Conservation (phyloP, 345 rosid species). For the Cardamine chenopodiifolia region DNA sequence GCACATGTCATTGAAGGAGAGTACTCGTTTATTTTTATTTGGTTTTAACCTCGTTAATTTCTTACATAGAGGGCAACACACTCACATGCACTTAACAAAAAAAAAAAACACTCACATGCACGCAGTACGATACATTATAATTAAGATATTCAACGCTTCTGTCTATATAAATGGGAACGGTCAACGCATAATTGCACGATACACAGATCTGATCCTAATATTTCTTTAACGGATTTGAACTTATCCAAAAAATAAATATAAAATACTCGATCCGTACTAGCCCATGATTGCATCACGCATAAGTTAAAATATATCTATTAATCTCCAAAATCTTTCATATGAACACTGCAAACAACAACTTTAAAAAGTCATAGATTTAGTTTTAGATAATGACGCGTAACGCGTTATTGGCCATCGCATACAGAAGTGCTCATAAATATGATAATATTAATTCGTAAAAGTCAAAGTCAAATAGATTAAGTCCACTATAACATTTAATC, state of each 20-base stretch:
- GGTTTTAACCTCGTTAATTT: neutral
- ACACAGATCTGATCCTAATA: neutral
- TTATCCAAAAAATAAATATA: neutral
- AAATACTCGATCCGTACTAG: neutral
- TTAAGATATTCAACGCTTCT: neutral
- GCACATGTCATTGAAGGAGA: too few relatives aligned
- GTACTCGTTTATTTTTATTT: too few relatives aligned
- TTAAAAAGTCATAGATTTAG: neutral
- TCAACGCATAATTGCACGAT: neutral
- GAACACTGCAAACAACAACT: neutral
- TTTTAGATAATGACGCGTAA: neutral
- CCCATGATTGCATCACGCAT: neutral
- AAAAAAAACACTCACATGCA: neutral
- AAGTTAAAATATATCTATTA: neutral
- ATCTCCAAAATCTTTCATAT: neutral
- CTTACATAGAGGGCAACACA: neutral
- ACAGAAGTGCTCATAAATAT: neutral
- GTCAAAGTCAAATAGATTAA: conserved; percentile 16
- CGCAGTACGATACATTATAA: neutral
- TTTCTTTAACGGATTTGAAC: neutral
- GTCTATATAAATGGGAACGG: neutral
- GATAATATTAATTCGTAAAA: neutral
- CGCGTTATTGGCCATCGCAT: conserved; percentile 10
- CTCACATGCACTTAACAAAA: neutral
- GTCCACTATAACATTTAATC: conserved; percentile 4